A percentile compares a stretch with the other conserved stretches of the same genome.
phyloP scores from a whole-genome alignment of 306 rosid genomes.

The Citrullus mucosospermus region DNA sequence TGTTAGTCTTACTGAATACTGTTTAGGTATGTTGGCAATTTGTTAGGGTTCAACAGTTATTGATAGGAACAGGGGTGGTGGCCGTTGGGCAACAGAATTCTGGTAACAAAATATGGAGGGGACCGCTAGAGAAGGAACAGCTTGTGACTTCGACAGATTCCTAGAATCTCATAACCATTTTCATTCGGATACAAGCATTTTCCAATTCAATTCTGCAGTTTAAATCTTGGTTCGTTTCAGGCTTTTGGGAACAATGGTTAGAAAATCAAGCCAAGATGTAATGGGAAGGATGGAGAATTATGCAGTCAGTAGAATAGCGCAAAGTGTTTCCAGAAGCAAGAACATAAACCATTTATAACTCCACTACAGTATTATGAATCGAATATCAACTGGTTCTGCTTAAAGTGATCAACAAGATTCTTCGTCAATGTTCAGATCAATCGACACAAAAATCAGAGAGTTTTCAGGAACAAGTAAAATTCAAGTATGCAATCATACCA shows the following conservation, averaged over 20 bases:
- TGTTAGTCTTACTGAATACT: background rate
- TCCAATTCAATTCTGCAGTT: background rate
- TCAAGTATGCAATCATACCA: conserved; percentile 38
- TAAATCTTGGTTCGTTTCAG: background rate
- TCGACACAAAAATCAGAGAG: background rate
- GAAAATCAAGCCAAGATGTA: background rate
- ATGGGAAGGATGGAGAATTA: background rate
- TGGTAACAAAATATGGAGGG: background rate
- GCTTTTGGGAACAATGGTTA: background rate
- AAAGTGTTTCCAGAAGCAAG: background rate
- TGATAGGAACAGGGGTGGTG: background rate
- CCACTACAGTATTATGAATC: background rate
- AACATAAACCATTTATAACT: background rate
- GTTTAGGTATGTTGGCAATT: background rate
- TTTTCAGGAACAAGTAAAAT: background rate
- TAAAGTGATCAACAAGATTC: background rate
- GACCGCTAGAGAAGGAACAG: background rate
- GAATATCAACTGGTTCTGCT: background rate
- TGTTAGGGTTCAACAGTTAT: background rate
- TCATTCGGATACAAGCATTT: background rate
- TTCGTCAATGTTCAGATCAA: background rate
- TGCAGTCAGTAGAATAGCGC: background rate
- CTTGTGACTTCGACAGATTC: background rate
- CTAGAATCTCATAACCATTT: background rate
- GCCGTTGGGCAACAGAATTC: background rate